Evolutionary conservation across 2,329 filamentous ascomycete species (phyloP).

Genomic region (Westerdykella sp.): DNA sequence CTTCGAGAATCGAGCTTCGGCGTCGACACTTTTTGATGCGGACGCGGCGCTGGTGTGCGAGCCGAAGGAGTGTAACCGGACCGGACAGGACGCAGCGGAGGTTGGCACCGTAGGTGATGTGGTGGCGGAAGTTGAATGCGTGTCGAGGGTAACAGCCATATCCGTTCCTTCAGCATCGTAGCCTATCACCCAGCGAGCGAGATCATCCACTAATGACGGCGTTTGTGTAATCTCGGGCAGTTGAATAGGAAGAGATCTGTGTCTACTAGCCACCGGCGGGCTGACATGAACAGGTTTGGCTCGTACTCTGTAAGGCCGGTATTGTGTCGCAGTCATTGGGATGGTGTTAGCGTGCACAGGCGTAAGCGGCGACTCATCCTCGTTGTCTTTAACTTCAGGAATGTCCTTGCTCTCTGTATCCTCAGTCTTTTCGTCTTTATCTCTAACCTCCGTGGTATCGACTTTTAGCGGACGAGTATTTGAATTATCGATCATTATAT

Average conservation of each 20-base stretch:
- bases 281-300: slow-evolving; percentile 14
- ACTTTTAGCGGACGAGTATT: too few species aligned
- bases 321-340: not conserved
- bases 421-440: too few species aligned
- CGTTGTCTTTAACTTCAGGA: not conserved
- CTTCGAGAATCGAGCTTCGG: too few species aligned
- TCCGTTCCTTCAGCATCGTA: slow-evolving; percentile 2
- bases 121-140: slow-evolving; percentile 1
- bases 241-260: slow-evolving; percentile 14
- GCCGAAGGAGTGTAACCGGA: not conserved
- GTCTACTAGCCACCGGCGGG: slow-evolving; percentile 7
- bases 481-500: too few species aligned
- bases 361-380: not conserved
- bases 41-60: too few species aligned
- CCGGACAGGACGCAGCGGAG: slow-evolving; percentile 1
- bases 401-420: too few species aligned
- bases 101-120: not conserved
- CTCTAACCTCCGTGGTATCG: too few species aligned
- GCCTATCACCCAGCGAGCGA: slow-evolving; percentile 16
- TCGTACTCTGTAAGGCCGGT: not conserved
- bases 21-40: too few species aligned
- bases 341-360: not conserved
- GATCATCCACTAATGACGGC: slow-evolving; percentile 19
- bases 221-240: slow-evolving; percentile 16
- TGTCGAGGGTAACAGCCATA: slow-evolving; percentile 1